Evolutionary conservation across 306 rosid species (phyloP), one percentile per base, ranked within the genome.

Genomic region (Senna siamea): DNA sequence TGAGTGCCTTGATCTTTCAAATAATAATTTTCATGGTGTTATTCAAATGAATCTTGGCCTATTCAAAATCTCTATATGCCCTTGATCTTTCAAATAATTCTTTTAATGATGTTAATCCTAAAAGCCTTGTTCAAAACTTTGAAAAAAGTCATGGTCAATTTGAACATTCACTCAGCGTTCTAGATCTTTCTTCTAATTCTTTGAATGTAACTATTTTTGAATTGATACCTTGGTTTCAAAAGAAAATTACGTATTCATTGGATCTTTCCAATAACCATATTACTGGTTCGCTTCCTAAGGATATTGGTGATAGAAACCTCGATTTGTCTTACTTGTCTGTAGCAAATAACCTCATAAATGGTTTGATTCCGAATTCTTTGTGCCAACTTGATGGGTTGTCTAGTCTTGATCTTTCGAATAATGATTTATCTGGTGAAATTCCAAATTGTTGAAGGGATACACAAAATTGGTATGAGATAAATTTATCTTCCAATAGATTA

Each of bases 121-220:
- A 26, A 26, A 26, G 30, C 30, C 2, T 26, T 26, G 30, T 26
- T 26, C 30, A 26, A 26, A 26, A 26, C 30, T 26, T 26, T 26
- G 30, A 26, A 26, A 26, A 1, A 1, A 26, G 30, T 26, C 30
- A 1, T 1, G 30, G 3, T 26, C 2, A 26, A 26, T n/a, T 3
- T 26, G 30, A 3, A 26, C n/a, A 26, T 26, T 26, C 30, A 26
- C 30, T 1, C 2, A 1, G 3, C 2, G 2, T 26, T n/a, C n/a
- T n/a, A 26, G 8, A 80, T 62, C 63, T 80, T 34, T 62, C 80
- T 0, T 1, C n/a, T 5, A 77, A 77, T 13, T 2, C 60, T 37
- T 11, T 71, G 5, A 1, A 30, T 28, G 75, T 69, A 0, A 1
- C 11, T 4, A 13, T 67, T 46, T 15, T n/a, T 11, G 8, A 7